Evolutionary conservation across 164 flowering plant genomes (phyloP).

Genomic region (Magnolia changhungtana): DNA sequence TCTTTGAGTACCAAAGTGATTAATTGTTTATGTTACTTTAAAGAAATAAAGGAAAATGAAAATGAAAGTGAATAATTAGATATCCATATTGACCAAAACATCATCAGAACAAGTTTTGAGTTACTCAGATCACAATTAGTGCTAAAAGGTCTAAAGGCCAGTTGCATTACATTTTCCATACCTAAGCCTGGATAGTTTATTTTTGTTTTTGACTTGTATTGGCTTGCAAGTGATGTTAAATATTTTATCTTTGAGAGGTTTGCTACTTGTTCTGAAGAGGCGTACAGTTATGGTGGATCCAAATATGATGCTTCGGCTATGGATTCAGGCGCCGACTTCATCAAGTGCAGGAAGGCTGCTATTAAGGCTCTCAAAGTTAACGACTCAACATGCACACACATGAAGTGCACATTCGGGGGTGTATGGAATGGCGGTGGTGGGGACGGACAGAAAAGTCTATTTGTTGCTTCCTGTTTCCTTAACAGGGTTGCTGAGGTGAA

Average conservation of each 20-base stretch:
- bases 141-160: neutral
- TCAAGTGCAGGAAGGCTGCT: conserved; percentile 54
- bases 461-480: conserved; percentile 95
- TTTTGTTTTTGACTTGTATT: neutral
- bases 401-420: conserved; percentile 98
- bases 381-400: conserved; percentile 76
- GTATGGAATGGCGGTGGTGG: conserved; percentile 99
- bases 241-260: neutral
- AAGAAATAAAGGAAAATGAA: too few relatives aligned
- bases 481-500: conserved; percentile 96
- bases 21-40: too few relatives aligned
- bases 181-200: neutral
- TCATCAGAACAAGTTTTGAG: too few relatives aligned
- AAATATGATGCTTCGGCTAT: conserved; percentile 45
- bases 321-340: conserved; percentile 57
- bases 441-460: conserved; percentile 85
- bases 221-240: neutral
- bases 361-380: conserved; percentile 69
- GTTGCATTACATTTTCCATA: neutral
- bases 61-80: too few relatives aligned
- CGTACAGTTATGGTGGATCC: conserved; percentile 71
- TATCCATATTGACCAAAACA: too few relatives aligned
- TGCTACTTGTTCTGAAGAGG: conserved; percentile 35
- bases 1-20: too few relatives aligned
- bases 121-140: too few relatives aligned